A percentile compares a stretch with the other conserved stretches of the same genome.
These are phyloP conservation scores for Backusella australiensis DNA, from an alignment of 192 early-diverging fungal genomes.

Conservation along the genomic window DNA sequence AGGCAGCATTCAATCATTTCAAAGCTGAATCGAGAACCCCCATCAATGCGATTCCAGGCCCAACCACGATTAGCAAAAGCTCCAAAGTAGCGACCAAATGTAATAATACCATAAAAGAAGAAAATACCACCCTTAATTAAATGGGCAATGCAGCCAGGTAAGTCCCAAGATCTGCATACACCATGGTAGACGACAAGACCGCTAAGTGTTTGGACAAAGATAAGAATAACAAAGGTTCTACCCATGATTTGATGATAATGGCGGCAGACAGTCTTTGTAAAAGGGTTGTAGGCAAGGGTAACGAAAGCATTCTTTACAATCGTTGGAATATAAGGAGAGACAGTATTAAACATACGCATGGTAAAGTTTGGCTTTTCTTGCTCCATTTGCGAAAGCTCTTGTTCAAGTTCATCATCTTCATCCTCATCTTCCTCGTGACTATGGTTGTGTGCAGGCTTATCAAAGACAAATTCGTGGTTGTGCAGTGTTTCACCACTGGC, in stretches of 20 bases:
- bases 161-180: slow-evolving; percentile 34
- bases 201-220: slow-evolving; percentile 33
- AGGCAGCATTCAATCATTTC: slow-evolving; percentile 35
- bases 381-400: background rate
- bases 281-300: slow-evolving; percentile 20
- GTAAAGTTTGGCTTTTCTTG: slow-evolving; percentile 15
- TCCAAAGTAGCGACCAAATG: slow-evolving; percentile 36
- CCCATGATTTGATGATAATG: slow-evolving; percentile 24
- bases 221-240: slow-evolving; percentile 26
- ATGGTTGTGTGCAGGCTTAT: background rate
- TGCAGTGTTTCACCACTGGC: slow-evolving; percentile 14
- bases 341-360: slow-evolving; percentile 11
- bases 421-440: slow-evolving; percentile 5
- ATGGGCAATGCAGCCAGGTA: slow-evolving; percentile 35
- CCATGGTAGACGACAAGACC: slow-evolving; percentile 38
- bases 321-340: slow-evolving; percentile 25
- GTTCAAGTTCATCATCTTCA: background rate
- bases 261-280: slow-evolving; percentile 26
- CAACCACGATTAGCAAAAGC: slow-evolving; percentile 37
- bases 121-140: slow-evolving; percentile 41
- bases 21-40: slow-evolving; percentile 30
- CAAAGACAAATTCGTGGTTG: slow-evolving; percentile 15
- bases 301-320: slow-evolving; percentile 20
- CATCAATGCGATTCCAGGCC: slow-evolving; percentile 35
- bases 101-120: slow-evolving; percentile 35